Evolutionary conservation across 805 yeast species (phyloP).

Genomic region (Millerozyma acaciae): DNA sequence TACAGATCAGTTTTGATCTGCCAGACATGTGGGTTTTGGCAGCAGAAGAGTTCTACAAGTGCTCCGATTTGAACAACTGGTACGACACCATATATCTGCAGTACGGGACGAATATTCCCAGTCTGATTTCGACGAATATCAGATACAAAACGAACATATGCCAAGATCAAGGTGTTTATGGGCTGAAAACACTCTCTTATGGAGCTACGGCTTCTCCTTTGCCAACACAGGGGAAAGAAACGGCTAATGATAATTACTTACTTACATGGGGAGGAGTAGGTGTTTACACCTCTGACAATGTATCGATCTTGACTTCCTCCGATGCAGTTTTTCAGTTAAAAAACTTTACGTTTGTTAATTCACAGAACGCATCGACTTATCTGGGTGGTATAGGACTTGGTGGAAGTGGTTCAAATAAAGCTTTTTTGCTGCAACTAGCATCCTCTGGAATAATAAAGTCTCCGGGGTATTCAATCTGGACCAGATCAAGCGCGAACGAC

Average conservation of each 20-base stretch:
- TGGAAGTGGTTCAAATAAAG: conserved; percentile 21
- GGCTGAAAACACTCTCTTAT: conserved; percentile 7
- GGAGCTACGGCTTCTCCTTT: no score
- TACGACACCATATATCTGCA: conserved; percentile 10
- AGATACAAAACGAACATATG: conserved; percentile 24
- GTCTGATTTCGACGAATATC: conserved; percentile 15
- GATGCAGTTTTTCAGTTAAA: conserved; percentile 11
- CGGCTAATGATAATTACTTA: no score
- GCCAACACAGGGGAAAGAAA: no score
- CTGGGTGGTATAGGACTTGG: conserved; percentile 38
- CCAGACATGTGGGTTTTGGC: conserved; percentile 38
- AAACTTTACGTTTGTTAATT: conserved; percentile 27
- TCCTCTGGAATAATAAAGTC: conserved; percentile 19
- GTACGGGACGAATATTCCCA: conserved; percentile 9
- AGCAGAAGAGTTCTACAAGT: conserved; percentile 19
- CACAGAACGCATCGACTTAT: conserved; percentile 15
- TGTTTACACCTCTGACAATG: conserved; percentile 18
- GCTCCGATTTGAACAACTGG: conserved; percentile 20
- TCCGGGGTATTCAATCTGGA: conserved; percentile 32
- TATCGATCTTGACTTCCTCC: conserved; percentile 15
- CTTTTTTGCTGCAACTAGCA: conserved; percentile 23
- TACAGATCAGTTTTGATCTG: conserved; percentile 32
- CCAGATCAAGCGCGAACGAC: conserved; percentile 8
- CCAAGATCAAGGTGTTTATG: conserved; percentile 25
- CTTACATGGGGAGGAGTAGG: no score